Evolutionary conservation across 495 filamentous ascomycete genomes (phyloP).

Genomic region (Penicillium turbatum): DNA sequence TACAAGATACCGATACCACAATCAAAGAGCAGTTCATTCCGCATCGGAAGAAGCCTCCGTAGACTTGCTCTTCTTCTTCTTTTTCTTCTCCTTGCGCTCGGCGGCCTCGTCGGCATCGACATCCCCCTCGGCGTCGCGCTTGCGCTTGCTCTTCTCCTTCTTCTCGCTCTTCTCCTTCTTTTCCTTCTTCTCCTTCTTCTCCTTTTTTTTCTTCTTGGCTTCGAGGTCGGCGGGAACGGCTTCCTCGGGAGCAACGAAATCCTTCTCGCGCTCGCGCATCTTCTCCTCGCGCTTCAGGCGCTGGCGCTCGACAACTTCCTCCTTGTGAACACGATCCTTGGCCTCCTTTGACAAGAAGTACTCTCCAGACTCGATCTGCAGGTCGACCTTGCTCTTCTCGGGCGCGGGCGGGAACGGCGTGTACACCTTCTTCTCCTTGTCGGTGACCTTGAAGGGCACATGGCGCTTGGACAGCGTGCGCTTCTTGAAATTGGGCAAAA

Average conservation of each 20-base stretch:
- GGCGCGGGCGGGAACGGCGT: constrained; percentile 72
- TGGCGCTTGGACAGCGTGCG: constrained; percentile 79
- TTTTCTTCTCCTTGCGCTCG: constrained; percentile 44
- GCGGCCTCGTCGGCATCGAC: constrained; percentile 29
- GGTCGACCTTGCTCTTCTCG: constrained; percentile 95
- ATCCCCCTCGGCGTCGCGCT: constrained; percentile 40
- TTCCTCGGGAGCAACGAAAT: constrained; percentile 83
- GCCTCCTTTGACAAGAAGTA: constrained; percentile 92
- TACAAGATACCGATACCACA: constrained; percentile 20
- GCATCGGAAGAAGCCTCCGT: constrained; percentile 35
- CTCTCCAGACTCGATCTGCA: constrained; percentile 97
- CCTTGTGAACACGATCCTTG: constrained; percentile 75
- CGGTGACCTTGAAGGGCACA: constrained; percentile 77
- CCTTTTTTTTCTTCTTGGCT: constrained; percentile 53
- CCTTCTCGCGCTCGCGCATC: constrained; percentile 75
- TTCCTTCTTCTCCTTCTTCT: constrained; percentile 52
- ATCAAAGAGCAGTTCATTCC: constrained; percentile 21
- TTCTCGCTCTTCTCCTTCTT: constrained; percentile 48
- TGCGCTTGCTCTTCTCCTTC: constrained; percentile 40
- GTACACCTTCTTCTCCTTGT: constrained; percentile 92
- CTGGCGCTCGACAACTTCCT: constrained; percentile 75
- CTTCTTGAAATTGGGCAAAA: constrained; percentile 98
- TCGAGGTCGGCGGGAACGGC: constrained; percentile 45
- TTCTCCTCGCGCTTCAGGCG: constrained; percentile 83
- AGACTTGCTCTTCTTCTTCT: constrained; percentile 47